Percentiles rank a stretch among this genome's conserved stretches.
These are phyloP conservation scores for Dioscorea zingiberensis DNA, from an alignment of 106 monocot species.

Conservation along the genomic window DNA sequence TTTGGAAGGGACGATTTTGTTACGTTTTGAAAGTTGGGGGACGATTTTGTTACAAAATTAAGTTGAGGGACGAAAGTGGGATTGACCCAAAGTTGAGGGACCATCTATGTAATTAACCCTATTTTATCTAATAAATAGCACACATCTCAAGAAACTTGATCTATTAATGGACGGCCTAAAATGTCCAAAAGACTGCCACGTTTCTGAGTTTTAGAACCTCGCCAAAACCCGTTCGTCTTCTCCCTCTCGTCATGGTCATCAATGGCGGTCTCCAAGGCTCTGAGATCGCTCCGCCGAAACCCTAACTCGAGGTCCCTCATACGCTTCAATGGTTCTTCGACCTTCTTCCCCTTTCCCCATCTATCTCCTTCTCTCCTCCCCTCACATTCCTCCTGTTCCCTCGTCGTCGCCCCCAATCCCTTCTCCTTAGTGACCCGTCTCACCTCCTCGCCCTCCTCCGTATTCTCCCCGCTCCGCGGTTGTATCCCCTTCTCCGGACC, in stretches of 20 bases:
- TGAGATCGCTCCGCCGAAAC: slow-evolving; percentile 34
- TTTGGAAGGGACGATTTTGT: too few species aligned
- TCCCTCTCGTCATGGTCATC: slow-evolving; percentile 3
- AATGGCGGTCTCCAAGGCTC: slow-evolving; percentile 50
- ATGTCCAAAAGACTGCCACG: too few species aligned
- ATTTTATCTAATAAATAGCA: not conserved
- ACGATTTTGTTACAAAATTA: too few species aligned
- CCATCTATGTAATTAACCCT: too few species aligned
- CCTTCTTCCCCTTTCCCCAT: not conserved
- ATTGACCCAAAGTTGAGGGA: too few species aligned
- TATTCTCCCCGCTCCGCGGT: slow-evolving; percentile 13
- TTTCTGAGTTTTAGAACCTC: not conserved
- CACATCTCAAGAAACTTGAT: too few species aligned
- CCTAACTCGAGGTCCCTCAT: slow-evolving; percentile 18
- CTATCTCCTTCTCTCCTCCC: not conserved
- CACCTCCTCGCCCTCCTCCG: slow-evolving; percentile 13
- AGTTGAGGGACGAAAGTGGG: too few species aligned
- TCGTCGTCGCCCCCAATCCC: slow-evolving; percentile 13
- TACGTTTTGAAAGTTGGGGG: too few species aligned
- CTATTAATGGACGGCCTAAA: too few species aligned
- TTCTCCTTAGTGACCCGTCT: slow-evolving; percentile 18
- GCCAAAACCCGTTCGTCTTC: not conserved
- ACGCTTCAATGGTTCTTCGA: slow-evolving; percentile 2
- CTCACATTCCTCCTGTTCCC: not conserved
- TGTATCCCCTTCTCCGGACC: slow-evolving; percentile 31